Conservation (phyloP, 805 yeast genomes). For the Cyberlindnera misumaiensis region DNA sequence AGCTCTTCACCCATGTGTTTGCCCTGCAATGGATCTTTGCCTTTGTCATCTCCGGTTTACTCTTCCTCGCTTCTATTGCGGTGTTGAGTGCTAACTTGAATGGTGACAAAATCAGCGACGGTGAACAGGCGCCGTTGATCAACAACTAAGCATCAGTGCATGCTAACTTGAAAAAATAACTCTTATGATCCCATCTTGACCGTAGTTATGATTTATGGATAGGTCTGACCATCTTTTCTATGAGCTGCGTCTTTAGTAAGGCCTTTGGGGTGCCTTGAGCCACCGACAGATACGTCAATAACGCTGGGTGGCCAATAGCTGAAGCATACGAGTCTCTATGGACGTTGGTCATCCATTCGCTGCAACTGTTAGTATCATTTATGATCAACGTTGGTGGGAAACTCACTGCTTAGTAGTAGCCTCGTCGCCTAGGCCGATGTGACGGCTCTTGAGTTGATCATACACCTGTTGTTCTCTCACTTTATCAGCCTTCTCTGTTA, state of each 20-base stretch:
- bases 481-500: slow-evolving; percentile 48
- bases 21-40: slow-evolving; percentile 89
- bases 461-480: slow-evolving; percentile 51
- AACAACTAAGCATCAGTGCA: slow-evolving; percentile 4
- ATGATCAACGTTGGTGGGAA: not conserved
- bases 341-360: slow-evolving; percentile 62
- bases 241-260: slow-evolving; percentile 26
- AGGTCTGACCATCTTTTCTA: slow-evolving; percentile 36
- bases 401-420: slow-evolving; percentile 49
- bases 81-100: slow-evolving; percentile 34
- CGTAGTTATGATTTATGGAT: not conserved
- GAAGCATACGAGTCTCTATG: slow-evolving; percentile 62
- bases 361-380: slow-evolving; percentile 1
- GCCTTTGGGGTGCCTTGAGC: slow-evolving; percentile 41
- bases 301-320: slow-evolving; percentile 49
- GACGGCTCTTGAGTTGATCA: slow-evolving; percentile 50
- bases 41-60: slow-evolving; percentile 51
- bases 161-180: not conserved
- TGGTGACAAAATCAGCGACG: slow-evolving; percentile 9
- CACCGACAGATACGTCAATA: slow-evolving; percentile 47
- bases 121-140: slow-evolving; percentile 35
- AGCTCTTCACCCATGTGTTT: slow-evolving; percentile 57
- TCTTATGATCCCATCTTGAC: not conserved
- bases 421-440: slow-evolving; percentile 71
- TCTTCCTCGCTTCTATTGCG: slow-evolving; percentile 44